Evolutionary conservation across 108 stramenopile species (phyloP).

Genomic region (Chaetoceros tenuissimus): DNA sequence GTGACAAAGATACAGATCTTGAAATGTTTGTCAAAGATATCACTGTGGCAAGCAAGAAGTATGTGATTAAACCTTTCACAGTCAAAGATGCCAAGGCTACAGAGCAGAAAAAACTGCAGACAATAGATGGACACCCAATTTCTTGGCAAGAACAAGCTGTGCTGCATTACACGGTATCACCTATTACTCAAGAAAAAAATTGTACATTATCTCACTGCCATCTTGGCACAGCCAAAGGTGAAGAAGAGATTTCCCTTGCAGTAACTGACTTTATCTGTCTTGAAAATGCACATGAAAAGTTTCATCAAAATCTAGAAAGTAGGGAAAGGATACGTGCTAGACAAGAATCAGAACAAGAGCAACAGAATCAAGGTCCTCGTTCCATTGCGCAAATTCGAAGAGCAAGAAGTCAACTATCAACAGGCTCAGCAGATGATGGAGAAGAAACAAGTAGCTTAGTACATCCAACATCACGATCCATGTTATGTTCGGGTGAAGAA

Average conservation of each 20-base stretch:
- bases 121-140: no score
- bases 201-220: constrained; percentile 35
- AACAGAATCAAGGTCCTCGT: constrained; percentile 53
- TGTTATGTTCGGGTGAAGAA: constrained; percentile 37
- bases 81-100: constrained; percentile 37
- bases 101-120: constrained; percentile 22
- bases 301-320: constrained; percentile 28
- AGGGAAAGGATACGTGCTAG: constrained; percentile 13
- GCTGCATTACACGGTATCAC: constrained; percentile 55
- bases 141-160: constrained; percentile 76
- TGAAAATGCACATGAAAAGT: constrained; percentile 53
- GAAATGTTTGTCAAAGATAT: constrained; percentile 54
- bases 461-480: constrained; percentile 69
- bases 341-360: constrained; percentile 37
- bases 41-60: constrained; percentile 56
- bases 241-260: background rate
- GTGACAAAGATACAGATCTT: constrained; percentile 52
- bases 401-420: constrained; percentile 30
- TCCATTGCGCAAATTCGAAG: constrained; percentile 77
- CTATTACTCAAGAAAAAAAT: constrained; percentile 34
- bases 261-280: constrained; percentile 57
- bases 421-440: constrained; percentile 5
- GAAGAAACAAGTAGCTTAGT: background rate
- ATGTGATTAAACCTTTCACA: constrained; percentile 37
- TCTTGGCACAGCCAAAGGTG: background rate